These are phyloP conservation scores for Pyrenopolyporus hunteri DNA, from an alignment of 495 filamentous ascomycete genomes.

Conservation along the genomic window DNA sequence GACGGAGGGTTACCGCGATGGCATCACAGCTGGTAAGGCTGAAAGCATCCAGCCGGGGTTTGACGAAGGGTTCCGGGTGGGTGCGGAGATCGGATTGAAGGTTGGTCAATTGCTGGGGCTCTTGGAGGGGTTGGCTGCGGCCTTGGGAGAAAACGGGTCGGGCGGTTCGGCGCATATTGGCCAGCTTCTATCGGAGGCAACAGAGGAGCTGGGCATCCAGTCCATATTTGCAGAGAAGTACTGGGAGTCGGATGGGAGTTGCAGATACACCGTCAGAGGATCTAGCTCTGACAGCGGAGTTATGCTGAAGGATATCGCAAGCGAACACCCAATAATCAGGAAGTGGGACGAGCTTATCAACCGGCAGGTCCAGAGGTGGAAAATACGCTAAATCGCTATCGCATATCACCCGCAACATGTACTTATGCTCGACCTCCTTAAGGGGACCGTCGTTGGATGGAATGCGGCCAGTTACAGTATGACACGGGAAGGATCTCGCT, in stretches of 20 bases:
- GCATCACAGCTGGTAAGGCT: conserved; percentile 74
- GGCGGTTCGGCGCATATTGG: conserved; percentile 35
- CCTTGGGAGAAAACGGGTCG: conserved; percentile 32
- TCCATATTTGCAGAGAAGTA: conserved; percentile 67
- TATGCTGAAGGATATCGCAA: conserved; percentile 60
- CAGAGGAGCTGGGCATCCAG: conserved; percentile 64
- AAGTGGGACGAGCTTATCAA: conserved; percentile 59
- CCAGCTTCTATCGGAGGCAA: conserved; percentile 57
- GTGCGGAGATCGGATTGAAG: conserved; percentile 74
- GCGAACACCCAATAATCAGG: conserved; percentile 62
- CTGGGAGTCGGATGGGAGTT: conserved; percentile 66
- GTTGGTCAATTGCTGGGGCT: conserved; percentile 74
- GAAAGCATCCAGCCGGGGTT: conserved; percentile 79
- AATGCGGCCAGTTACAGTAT: too few species aligned
- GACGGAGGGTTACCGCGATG: conserved; percentile 90
- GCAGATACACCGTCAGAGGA: conserved; percentile 62
- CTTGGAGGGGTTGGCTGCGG: conserved; percentile 66
- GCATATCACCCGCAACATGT: background rate
- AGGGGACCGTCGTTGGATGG: too few species aligned
- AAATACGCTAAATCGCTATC: conserved; percentile 45
- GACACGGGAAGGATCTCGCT: too few species aligned
- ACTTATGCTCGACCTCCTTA: too few species aligned
- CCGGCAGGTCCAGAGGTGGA: conserved; percentile 51
- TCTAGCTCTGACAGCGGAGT: conserved; percentile 41
- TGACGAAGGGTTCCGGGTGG: conserved; percentile 83